Conservation (phyloP, 1,139 yeast species). For the Nadsonia starkeyi-henricii region DNA sequence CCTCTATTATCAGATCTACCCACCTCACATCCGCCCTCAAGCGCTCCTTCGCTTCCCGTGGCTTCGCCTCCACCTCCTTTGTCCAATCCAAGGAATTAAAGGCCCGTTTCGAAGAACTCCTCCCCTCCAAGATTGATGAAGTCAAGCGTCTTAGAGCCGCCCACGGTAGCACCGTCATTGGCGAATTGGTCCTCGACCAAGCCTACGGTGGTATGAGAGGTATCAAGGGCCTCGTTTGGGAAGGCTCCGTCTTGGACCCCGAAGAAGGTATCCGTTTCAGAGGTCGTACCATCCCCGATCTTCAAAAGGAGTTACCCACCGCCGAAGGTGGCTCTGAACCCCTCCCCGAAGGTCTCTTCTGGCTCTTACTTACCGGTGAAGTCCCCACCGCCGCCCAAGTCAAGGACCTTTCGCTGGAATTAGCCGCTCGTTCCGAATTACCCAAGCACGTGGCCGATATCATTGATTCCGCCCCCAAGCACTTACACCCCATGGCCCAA, state of each 20-base stretch:
- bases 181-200: conserved; percentile 88
- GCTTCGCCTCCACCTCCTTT: background rate
- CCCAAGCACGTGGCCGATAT: conserved; percentile 42
- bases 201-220: conserved; percentile 99
- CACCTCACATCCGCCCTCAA: background rate
- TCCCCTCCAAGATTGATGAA: conserved; percentile 87
- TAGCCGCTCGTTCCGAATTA: conserved; percentile 43
- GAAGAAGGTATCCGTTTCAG: conserved; percentile 97
- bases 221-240: conserved; percentile 96
- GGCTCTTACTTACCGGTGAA: conserved; percentile 51
- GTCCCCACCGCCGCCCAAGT: conserved; percentile 45
- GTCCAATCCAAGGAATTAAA: conserved; percentile 31
- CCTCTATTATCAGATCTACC: background rate
- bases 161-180: conserved; percentile 79
- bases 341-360: conserved; percentile 50
- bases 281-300: conserved; percentile 94
- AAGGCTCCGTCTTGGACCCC: conserved; percentile 97
- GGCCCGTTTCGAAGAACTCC: conserved; percentile 83
- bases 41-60: background rate
- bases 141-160: conserved; percentile 81
- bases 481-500: conserved; percentile 61
- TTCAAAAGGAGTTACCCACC: conserved; percentile 84
- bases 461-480: conserved; percentile 40
- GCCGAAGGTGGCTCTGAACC: conserved; percentile 68
- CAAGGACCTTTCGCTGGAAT: conserved; percentile 37